Percentiles rank a stretch among this genome's conserved stretches.
Conservation (phyloP, 2,329 filamentous ascomycete genomes). For the Bisporella sp. region DNA sequence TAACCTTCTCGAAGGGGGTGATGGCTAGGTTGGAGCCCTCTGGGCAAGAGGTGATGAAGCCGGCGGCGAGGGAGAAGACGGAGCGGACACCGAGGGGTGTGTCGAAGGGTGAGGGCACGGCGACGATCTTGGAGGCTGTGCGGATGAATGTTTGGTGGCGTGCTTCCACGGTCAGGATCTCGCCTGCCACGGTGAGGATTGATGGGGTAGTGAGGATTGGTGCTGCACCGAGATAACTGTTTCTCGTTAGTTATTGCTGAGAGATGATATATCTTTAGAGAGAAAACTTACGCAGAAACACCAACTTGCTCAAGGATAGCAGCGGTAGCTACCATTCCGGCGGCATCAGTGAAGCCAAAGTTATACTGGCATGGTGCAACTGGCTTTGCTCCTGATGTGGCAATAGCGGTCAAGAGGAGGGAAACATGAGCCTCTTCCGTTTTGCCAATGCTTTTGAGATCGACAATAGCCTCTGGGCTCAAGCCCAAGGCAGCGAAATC, state of each 20-base stretch:
- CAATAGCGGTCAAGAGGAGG: conserved; percentile 52
- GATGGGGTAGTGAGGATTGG: conserved; percentile 52
- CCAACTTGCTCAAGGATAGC: conserved; percentile 66
- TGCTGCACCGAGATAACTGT: conserved; percentile 56
- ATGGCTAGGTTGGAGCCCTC: conserved; percentile 56
- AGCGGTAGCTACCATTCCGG: conserved; percentile 62
- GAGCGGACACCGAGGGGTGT: conserved; percentile 59
- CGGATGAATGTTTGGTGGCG: conserved; percentile 70
- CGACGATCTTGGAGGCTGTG: conserved; percentile 45
- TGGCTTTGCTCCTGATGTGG: conserved; percentile 54
- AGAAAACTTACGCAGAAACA: conserved; percentile 52
- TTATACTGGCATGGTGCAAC: conserved; percentile 66
- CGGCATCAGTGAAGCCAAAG: conserved; percentile 61
- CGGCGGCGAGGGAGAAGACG: conserved; percentile 67
- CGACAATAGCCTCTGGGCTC: conserved; percentile 43
- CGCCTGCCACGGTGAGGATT: conserved; percentile 59
- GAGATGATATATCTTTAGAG: not conserved
- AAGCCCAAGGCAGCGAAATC: conserved; percentile 61
- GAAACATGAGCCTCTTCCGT: conserved; percentile 59
- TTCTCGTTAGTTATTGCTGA: conserved; percentile 3
- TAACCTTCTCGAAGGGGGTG: conserved; percentile 53
- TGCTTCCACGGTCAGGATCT: conserved; percentile 67
- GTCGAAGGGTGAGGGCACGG: conserved; percentile 64
- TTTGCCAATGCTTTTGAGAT: conserved; percentile 53
- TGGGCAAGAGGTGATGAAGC: conserved; percentile 67